Evolutionary conservation across 1,284 basidiomycete genomes (phyloP), one percentile per base, ranked within the genome.

Genomic region (Clitocybe nebularis): DNA sequence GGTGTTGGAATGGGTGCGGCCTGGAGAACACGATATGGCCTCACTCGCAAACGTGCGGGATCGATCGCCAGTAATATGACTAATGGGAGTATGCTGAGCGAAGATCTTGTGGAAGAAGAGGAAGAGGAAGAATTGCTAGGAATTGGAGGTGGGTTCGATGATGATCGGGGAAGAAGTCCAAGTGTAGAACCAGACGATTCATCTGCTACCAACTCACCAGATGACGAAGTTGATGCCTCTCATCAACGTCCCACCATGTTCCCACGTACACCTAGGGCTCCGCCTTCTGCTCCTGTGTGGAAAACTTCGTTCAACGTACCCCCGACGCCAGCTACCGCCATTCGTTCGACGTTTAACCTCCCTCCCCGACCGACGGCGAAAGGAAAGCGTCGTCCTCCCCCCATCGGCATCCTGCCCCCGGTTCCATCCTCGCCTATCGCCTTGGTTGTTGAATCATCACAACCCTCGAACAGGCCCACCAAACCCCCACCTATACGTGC

Each of bases 61-160:
- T 89, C 86, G 11, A 69, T 81, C 38, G 79, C 83, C 11, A 89
- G 85, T 56, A 78, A 75, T 52, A 66, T 68, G 49, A 86, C 82
- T 0, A 72, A 63, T 33, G 75, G 75, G 49, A 89, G 84, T 57
- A 67, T 85, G 25, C 61, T 88, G 34, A 89, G 84, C 52, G 87
- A 90, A 59, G 74, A 89, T 44, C 72, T 89, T 5, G 77, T 89
- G 13, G 88, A 89, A 55, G 85, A 86, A 50, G 84, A 88, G 22
- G 87, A 89, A 56, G 84, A 89, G 51, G 65, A 74, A 43, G 82
- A 80, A 43, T 63, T 88, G 1, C 67, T 87, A 22, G 81, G 81
- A 35, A 60, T 84, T n/a, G 77, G 81, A 36, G 75, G 80, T 44
- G 74, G 76, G 16, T 87, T 85, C 52, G 81, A 85, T 47, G 69